Conservation (phyloP, 2,329 filamentous ascomycete genomes). For the Cadophora gregata region DNA sequence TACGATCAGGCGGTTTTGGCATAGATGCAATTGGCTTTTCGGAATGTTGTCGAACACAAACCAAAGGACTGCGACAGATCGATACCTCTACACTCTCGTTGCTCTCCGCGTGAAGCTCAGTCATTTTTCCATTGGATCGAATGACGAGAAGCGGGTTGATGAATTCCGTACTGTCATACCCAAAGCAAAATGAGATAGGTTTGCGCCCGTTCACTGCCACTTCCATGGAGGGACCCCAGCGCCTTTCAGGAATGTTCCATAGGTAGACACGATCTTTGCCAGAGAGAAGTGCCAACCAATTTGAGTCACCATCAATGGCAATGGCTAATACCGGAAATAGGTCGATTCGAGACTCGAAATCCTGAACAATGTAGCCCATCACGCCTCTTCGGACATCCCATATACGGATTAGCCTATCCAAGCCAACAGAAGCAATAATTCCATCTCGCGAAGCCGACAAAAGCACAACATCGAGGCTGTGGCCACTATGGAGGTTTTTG, state of each 20-base stretch:
- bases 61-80: constrained; percentile 59
- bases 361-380: constrained; percentile 49
- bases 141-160: constrained; percentile 63
- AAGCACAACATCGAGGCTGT: constrained; percentile 72
- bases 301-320: constrained; percentile 67
- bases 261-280: constrained; percentile 61
- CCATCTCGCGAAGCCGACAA: constrained; percentile 67
- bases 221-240: constrained; percentile 60
- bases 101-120: constrained; percentile 59
- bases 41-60: constrained; percentile 45
- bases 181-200: constrained; percentile 70
- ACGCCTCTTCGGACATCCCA: constrained; percentile 60
- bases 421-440: constrained; percentile 69
- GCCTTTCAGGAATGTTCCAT: constrained; percentile 65
- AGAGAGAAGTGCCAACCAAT: constrained; percentile 71
- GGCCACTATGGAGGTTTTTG: constrained; percentile 65
- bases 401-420: constrained; percentile 72
- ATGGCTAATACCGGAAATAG: constrained; percentile 67
- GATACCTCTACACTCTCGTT: constrained; percentile 49
- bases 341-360: constrained; percentile 45
- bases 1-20: constrained; percentile 42
- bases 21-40: constrained; percentile 45
- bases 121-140: constrained; percentile 67
- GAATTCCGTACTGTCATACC: constrained; percentile 46
- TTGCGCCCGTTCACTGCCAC: constrained; percentile 64